Evolutionary conservation across 768 basidiomycete species (phyloP), one percentile per base, ranked within the genome.

Genomic region (Aureoboletus auriporus): DNA sequence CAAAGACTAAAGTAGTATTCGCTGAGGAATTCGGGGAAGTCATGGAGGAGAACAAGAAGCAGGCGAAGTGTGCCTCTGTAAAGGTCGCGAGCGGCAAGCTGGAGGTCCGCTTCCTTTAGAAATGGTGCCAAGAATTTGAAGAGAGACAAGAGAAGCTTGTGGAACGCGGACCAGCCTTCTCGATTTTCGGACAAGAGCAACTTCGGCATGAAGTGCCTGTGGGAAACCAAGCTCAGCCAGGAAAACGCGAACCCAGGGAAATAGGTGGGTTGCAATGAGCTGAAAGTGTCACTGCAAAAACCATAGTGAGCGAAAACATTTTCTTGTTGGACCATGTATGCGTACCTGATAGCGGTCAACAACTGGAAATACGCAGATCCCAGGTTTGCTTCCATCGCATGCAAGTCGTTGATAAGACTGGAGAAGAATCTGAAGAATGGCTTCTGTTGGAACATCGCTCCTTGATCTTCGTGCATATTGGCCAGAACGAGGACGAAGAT

Each of bases 361-460:
- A 94, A 62, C 57, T 87, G 87, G 76, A 92, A 89, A 67, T 98
- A 98, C 0, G 91, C 92, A 3, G 86, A 75, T 4, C 92, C 93
- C 8, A 98, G 78, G 60, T 84, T 84, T 23, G 77, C 74, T 69
- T 96, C 93, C 58, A 98, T 85, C 27, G 83, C 69, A 55, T 92
- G 86, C 31, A 99, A 69, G 65, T 99, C 96, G 55, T 89, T 93
- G 64, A 99, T 74, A 47, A 99, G 78, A 62, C 90, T 94, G 12
- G 94, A 97, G 75, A 98, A 98, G 73, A 99, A 95, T 45, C 96
- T 82, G 74, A 94, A 95, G 76, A 97, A 98, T 0, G 96, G 95
- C 67, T 97, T 93, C 68, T 95, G 93, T 60, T 94, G 87, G 77
- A 99, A 99, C 46, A 82, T 76, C 0, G 81, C 73, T 3, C 92